Percentiles rank a stretch among this genome's conserved stretches.
These are phyloP conservation scores for Fusarium dimerum DNA, from an alignment of 2,329 filamentous ascomycete species.

Conservation along the genomic window DNA sequence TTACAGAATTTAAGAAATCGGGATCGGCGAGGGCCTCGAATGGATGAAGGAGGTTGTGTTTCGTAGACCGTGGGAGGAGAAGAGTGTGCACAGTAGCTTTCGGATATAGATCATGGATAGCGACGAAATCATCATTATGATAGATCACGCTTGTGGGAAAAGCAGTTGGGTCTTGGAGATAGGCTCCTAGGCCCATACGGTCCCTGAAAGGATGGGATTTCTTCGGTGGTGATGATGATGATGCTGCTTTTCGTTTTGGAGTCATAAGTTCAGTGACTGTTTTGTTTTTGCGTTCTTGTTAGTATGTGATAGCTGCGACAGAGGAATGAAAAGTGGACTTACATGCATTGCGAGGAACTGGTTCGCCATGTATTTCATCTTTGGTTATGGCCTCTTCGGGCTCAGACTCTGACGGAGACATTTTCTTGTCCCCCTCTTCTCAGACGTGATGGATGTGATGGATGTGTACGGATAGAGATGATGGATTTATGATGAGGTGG, in stretches of 20 bases:
- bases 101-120: conserved; percentile 81
- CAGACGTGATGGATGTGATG: too few species aligned
- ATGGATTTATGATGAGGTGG: too few species aligned
- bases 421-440: conserved; percentile 5
- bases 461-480: too few species aligned
- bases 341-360: conserved; percentile 45
- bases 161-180: conserved; percentile 63
- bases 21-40: conserved; percentile 74
- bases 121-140: conserved; percentile 68
- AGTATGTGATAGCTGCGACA: conserved; percentile 6
- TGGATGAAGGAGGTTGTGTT: conserved; percentile 67
- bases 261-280: conserved; percentile 38
- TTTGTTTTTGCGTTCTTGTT: not conserved
- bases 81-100: conserved; percentile 86
- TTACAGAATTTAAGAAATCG: conserved; percentile 66
- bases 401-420: conserved; percentile 29
- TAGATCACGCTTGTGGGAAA: conserved; percentile 67
- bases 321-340: conserved; percentile 13
- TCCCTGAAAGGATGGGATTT: conserved; percentile 41
- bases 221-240: conserved; percentile 12
- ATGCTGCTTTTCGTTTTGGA: conserved; percentile 35
- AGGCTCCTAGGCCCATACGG: conserved; percentile 65
- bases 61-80: conserved; percentile 73
- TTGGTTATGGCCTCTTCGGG: conserved; percentile 43
- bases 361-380: conserved; percentile 41